These are phyloP conservation scores for Podaxis sp. DNA, from an alignment of 768 basidiomycete genomes.

Conservation along the genomic window DNA sequence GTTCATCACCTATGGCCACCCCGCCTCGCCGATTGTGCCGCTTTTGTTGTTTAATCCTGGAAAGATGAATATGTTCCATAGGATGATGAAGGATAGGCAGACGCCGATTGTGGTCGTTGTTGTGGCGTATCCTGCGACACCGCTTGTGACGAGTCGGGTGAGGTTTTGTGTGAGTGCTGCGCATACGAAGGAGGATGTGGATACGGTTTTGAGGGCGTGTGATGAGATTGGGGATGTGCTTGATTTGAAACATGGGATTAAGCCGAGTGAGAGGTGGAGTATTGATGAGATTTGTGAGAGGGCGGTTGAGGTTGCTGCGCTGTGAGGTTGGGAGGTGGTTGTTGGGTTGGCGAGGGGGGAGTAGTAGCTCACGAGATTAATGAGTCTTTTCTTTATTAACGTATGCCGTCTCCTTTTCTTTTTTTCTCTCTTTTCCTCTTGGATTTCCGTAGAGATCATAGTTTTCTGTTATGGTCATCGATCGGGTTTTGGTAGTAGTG, in stretches of 20 bases:
- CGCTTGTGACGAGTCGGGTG: conserved; percentile 83
- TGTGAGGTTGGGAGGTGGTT: conserved; percentile 9
- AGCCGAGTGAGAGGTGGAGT: conserved; percentile 63
- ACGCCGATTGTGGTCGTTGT: conserved; percentile 88
- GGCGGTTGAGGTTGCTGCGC: conserved; percentile 73
- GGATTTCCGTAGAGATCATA: neutral
- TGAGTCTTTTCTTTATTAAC: neutral
- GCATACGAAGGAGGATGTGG: conserved; percentile 97
- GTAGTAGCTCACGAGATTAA: neutral
- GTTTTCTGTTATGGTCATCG: neutral
- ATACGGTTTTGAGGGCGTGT: conserved; percentile 78
- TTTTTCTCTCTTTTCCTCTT: neutral
- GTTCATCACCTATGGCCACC: conserved; percentile 94
- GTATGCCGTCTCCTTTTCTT: neutral
- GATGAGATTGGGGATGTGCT: conserved; percentile 90
- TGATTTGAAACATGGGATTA: conserved; percentile 80
- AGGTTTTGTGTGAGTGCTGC: conserved; percentile 93
- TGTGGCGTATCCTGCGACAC: conserved; percentile 88
- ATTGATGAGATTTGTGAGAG: conserved; percentile 69
- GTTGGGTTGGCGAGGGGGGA: neutral
- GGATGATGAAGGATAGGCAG: conserved; percentile 79
- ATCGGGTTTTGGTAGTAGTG: neutral
- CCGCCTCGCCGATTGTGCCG: conserved; percentile 91
- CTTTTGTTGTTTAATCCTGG: conserved; percentile 90
- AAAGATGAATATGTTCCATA: conserved; percentile 90